phyloP scores from a whole-genome alignment of 441 rosid species.

The Erodium trifolium region DNA sequence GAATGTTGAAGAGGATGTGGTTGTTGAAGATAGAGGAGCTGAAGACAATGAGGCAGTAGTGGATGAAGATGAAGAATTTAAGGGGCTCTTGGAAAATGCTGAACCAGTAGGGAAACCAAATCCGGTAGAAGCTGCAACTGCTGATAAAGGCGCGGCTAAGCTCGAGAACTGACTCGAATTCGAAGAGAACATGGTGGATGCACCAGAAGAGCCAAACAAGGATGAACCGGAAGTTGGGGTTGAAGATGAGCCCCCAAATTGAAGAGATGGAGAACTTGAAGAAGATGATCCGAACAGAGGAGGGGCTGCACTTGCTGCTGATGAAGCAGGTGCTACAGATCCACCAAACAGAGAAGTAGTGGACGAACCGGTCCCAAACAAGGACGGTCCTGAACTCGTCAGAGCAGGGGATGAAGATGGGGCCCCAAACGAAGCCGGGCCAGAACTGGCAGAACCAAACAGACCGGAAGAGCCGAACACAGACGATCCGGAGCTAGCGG shows the following conservation, averaged over 20 bases:
- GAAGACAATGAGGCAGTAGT: slow-evolving; percentile 21
- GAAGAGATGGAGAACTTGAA: not conserved
- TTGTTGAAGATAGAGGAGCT: slow-evolving; percentile 20
- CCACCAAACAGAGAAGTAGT: slow-evolving; percentile 27
- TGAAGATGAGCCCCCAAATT: slow-evolving; percentile 16
- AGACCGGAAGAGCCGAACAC: slow-evolving; percentile 17
- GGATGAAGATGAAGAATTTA: slow-evolving; percentile 20
- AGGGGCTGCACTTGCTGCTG: slow-evolving; percentile 6
- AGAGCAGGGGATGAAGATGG: slow-evolving; percentile 15
- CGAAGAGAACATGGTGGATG: slow-evolving; percentile 23
- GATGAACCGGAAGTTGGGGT: slow-evolving; percentile 21
- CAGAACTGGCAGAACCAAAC: slow-evolving; percentile 18
- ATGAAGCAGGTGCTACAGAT: not conserved
- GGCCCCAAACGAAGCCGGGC: slow-evolving; percentile 27
- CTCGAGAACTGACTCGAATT: slow-evolving; percentile 18
- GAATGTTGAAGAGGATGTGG: slow-evolving; percentile 32
- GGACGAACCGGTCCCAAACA: slow-evolving; percentile 19
- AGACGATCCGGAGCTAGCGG: too few relatives aligned
- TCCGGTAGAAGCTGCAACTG: slow-evolving; percentile 20
- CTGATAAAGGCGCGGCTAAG: slow-evolving; percentile 10
- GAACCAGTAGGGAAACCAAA: slow-evolving; percentile 27
- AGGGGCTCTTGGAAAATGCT: slow-evolving; percentile 23
- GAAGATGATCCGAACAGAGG: slow-evolving; percentile 2
- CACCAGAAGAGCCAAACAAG: not conserved
- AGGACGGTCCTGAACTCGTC: slow-evolving; percentile 18